Conservation (phyloP, 108 stramenopile genomes). For the Schizochytrium sp. region DNA sequence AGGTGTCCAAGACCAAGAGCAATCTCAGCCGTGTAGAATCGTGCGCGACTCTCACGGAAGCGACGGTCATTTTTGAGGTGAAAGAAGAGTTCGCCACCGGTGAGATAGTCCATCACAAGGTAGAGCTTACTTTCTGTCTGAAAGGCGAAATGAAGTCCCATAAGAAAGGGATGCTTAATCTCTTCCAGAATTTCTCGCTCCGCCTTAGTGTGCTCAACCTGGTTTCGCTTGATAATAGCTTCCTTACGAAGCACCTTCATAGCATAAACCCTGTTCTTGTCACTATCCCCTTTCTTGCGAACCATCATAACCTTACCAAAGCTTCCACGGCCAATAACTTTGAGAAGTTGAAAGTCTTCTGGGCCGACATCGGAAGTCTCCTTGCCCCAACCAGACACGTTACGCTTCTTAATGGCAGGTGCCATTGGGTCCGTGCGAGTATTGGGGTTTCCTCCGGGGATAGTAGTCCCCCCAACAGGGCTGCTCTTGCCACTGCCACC, state of each 20-base stretch:
- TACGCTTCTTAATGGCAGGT: constrained; percentile 48
- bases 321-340: constrained; percentile 91
- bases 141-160: constrained; percentile 98
- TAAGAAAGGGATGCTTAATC: constrained; percentile 97
- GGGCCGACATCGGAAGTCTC: constrained; percentile 58
- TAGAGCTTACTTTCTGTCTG: constrained; percentile 95
- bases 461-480: background rate
- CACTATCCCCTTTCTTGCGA: constrained; percentile 75
- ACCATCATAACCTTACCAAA: constrained; percentile 93
- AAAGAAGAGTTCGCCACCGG: constrained; percentile 98
- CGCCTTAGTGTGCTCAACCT: constrained; percentile 97
- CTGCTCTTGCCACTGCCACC: background rate
- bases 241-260: constrained; percentile 94
- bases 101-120: constrained; percentile 97
- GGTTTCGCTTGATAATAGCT: constrained; percentile 95
- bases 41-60: constrained; percentile 87
- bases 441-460: background rate
- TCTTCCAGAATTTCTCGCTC: constrained; percentile 95
- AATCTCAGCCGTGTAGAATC: constrained; percentile 98
- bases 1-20: constrained; percentile 93
- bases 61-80: constrained; percentile 93
- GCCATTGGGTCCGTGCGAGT: constrained; percentile 28
- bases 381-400: constrained; percentile 53
- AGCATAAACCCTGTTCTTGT: constrained; percentile 85
- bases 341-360: constrained; percentile 63